A percentile compares a stretch with the other conserved stretches of the same genome.
Evolutionary conservation across 805 yeast genomes (phyloP).

Genomic region (Teunomyces kruisii): DNA sequence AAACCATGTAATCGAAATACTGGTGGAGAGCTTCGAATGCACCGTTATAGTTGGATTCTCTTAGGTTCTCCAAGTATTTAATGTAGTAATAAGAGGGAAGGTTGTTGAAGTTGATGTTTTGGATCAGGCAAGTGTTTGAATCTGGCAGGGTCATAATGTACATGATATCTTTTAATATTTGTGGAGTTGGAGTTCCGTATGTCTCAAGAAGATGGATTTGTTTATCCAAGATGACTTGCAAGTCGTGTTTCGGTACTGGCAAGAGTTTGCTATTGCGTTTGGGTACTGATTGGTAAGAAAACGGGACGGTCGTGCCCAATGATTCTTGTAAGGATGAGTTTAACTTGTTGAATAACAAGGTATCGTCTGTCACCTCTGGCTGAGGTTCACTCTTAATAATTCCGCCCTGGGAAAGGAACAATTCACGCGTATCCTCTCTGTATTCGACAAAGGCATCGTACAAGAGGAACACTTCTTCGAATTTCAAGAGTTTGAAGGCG

Average conservation of each 20-base stretch:
- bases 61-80: slow-evolving; percentile 58
- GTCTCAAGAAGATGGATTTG: slow-evolving; percentile 55
- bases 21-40: slow-evolving; percentile 50
- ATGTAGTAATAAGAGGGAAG: slow-evolving; percentile 51
- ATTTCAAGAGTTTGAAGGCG: slow-evolving; percentile 44
- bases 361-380: background rate
- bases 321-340: slow-evolving; percentile 5
- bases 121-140: slow-evolving; percentile 39
- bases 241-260: slow-evolving; percentile 51
- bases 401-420: slow-evolving; percentile 18
- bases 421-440: slow-evolving; percentile 24
- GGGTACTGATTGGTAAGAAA: background rate
- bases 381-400: background rate
- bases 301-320: background rate
- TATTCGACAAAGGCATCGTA: slow-evolving; percentile 36
- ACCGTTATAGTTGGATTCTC: slow-evolving; percentile 60
- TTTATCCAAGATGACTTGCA: slow-evolving; percentile 48
- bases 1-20: slow-evolving; percentile 76
- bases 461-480: slow-evolving; percentile 44
- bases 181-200: slow-evolving; percentile 51
- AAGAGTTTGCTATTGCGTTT: slow-evolving; percentile 15
- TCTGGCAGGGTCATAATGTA: slow-evolving; percentile 43
- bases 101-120: slow-evolving; percentile 28
- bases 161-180: slow-evolving; percentile 41
- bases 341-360: slow-evolving; percentile 3